phyloP scores from a whole-genome alignment of 2,329 filamentous ascomycete species.

The Amylocarpus encephaloides region DNA sequence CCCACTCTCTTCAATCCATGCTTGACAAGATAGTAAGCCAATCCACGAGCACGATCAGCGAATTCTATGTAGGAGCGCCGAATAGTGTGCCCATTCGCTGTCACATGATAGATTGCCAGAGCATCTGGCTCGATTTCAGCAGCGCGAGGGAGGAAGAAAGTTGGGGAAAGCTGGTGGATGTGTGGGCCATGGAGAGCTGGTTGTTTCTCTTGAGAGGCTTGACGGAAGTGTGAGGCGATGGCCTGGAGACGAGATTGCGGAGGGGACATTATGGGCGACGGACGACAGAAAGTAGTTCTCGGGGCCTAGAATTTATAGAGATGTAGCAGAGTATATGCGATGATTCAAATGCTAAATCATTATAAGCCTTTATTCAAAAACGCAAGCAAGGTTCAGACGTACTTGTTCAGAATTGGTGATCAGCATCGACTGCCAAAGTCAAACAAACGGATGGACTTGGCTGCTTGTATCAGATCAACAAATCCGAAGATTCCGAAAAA shows the following conservation, averaged over 20 bases:
- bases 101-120: conserved; percentile 78
- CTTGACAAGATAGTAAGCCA: conserved; percentile 81
- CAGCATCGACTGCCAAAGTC: not conserved
- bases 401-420: not conserved
- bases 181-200: conserved; percentile 34
- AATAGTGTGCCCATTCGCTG: conserved; percentile 66
- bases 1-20: conserved; percentile 71
- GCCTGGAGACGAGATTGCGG: conserved; percentile 54
- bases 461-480: too few species aligned
- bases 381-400: not conserved
- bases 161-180: conserved; percentile 77
- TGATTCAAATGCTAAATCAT: not conserved
- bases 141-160: conserved; percentile 78
- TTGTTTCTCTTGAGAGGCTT: conserved; percentile 31
- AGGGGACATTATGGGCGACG: conserved; percentile 48
- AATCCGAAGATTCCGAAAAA: too few species aligned
- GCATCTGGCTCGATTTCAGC: conserved; percentile 83
- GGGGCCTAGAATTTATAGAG: not conserved
- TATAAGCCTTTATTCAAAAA: not conserved
- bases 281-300: not conserved
- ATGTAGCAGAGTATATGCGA: not conserved
- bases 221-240: conserved; percentile 47
- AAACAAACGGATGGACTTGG: too few species aligned
- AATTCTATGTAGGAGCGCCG: conserved; percentile 74
- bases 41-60: conserved; percentile 76